Conservation (phyloP, 225 moss, liverwort and hornwort genomes). For the Physcomitrellopsis africana region DNA sequence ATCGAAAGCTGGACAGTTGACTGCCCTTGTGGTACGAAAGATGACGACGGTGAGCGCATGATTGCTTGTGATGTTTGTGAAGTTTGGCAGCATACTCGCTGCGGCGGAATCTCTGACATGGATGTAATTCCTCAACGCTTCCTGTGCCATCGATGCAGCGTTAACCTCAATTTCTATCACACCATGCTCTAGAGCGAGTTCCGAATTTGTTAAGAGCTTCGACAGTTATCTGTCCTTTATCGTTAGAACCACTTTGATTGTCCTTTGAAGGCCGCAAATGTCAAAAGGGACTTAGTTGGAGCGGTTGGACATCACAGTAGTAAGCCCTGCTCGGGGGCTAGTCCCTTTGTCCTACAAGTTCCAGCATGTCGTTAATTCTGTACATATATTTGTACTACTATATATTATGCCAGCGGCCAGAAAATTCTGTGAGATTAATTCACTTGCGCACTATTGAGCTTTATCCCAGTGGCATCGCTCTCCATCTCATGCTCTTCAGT, state of each 20-base stretch:
- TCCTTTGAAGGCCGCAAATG: conserved; percentile 27
- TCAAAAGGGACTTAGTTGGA: conserved; percentile 16
- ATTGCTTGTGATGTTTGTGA: conserved; percentile 99
- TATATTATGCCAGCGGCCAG: no score
- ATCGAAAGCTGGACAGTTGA: conserved; percentile 98
- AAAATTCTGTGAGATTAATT: no score
- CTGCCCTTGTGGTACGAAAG: conserved; percentile 97
- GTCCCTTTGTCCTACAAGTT: neutral
- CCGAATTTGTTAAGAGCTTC: conserved; percentile 15
- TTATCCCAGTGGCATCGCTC: no score
- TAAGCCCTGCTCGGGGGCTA: no score
- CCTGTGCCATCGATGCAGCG: conserved; percentile 95
- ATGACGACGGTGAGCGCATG: conserved; percentile 98
- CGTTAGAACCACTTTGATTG: conserved; percentile 14
- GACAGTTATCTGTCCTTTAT: neutral
- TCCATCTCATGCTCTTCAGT: no score
- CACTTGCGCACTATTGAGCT: no score
- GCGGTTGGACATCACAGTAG: conserved; percentile 21
- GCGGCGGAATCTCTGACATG: conserved; percentile 94
- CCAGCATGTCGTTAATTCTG: conserved; percentile 1
- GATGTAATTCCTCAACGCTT: conserved; percentile 95
- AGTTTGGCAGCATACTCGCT: conserved; percentile 99
- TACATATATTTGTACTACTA: no score
- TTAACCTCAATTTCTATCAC: conserved; percentile 83
- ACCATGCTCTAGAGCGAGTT: conserved; percentile 44